Evolutionary conservation across 176 grass and related monocot genomes (phyloP).

Genomic region (Oryza nivara): DNA sequence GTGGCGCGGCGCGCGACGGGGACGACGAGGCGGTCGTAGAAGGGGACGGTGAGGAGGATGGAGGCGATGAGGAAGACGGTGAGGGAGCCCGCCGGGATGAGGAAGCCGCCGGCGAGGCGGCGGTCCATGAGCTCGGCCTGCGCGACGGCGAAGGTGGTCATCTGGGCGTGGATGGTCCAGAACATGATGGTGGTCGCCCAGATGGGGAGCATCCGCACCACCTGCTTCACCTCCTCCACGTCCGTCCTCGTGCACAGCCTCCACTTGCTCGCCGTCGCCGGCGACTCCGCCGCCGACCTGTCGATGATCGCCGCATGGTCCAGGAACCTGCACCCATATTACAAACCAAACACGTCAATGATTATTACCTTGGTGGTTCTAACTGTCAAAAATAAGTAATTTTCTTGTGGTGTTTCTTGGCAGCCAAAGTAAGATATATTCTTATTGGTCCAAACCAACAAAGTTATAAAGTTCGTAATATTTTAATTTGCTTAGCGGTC

Average conservation of each 20-base stretch:
- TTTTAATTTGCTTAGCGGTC: too few species aligned
- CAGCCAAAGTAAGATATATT: too few species aligned
- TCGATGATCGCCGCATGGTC: constrained; percentile 66
- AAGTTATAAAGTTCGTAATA: too few species aligned
- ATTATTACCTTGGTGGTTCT: too few species aligned
- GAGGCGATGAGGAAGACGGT: constrained; percentile 95
- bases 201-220: constrained; percentile 74
- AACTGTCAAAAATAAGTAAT: too few species aligned
- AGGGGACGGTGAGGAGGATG: constrained; percentile 84
- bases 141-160: constrained; percentile 90
- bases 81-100: constrained; percentile 87
- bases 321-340: constrained; percentile 48
- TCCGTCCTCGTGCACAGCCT: constrained; percentile 57
- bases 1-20: constrained; percentile 57
- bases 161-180: constrained; percentile 95
- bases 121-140: constrained; percentile 84
- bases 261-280: constrained; percentile 45
- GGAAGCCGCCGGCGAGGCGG: constrained; percentile 55
- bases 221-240: constrained; percentile 85
- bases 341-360: neutral
- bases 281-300: neutral
- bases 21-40: constrained; percentile 76
- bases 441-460: too few species aligned
- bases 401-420: too few species aligned
- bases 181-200: constrained; percentile 87